Conservation (phyloP, 495 filamentous ascomycete genomes). For the Opeltia flavorubescens region DNA sequence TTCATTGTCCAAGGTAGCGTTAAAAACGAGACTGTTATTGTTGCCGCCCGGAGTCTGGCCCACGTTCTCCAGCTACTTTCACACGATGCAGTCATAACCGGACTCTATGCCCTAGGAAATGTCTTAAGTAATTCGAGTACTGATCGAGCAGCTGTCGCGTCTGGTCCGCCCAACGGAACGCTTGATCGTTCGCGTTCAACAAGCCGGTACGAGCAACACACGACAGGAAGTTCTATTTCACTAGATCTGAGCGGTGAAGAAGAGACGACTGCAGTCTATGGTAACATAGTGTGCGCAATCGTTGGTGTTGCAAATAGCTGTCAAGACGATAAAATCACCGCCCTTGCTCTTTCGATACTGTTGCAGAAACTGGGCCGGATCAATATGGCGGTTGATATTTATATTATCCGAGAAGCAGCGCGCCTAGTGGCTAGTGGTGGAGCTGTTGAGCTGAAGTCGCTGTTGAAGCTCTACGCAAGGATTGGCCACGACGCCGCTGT, state of each 20-base stretch:
- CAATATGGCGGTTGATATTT: conserved; percentile 58
- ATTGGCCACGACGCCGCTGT: conserved; percentile 55
- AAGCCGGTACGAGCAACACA: conserved; percentile 38
- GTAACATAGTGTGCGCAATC: conserved; percentile 77
- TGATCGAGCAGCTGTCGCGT: conserved; percentile 16
- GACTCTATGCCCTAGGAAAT: conserved; percentile 87
- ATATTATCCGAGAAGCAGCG: conserved; percentile 71
- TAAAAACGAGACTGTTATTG: conserved; percentile 43
- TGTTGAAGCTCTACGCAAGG: conserved; percentile 69
- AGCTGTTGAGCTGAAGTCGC: conserved; percentile 61
- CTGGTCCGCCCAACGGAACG: conserved; percentile 17
- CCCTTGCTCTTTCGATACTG: conserved; percentile 89
- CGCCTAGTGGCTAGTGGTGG: conserved; percentile 60
- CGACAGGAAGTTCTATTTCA: conserved; percentile 65
- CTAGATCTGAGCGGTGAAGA: conserved; percentile 56
- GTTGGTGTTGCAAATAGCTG: conserved; percentile 69
- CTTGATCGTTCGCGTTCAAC: conserved; percentile 15
- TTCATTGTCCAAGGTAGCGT: conserved; percentile 68
- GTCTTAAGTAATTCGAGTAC: conserved; percentile 53
- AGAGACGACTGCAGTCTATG: conserved; percentile 55
- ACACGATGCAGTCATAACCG: conserved; percentile 86
- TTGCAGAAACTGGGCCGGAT: conserved; percentile 83
- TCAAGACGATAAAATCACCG: conserved; percentile 81
- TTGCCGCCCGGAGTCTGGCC: conserved; percentile 72
- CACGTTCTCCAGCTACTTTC: conserved; percentile 66